Evolutionary conservation across 345 rosid species (phyloP).

Genomic region (Eucalyptus curtisii): DNA sequence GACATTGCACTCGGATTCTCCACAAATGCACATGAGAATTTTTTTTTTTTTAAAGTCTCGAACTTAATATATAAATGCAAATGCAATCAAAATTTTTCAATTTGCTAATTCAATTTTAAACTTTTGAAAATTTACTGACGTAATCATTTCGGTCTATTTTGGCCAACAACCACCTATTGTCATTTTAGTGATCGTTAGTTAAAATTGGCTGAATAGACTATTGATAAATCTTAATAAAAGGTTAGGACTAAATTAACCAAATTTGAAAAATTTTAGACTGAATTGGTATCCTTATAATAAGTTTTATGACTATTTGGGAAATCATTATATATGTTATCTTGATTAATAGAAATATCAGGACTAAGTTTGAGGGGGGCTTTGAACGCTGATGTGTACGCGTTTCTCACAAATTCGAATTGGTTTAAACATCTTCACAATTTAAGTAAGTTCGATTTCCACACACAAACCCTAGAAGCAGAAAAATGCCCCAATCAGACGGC

Average conservation of each 20-base stretch:
- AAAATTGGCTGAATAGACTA: neutral
- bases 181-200: rapidly evolving
- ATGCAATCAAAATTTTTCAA: too few relatives aligned
- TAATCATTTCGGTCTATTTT: neutral
- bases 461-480: neutral
- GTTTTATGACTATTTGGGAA: neutral
- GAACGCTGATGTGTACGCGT: neutral
- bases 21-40: neutral
- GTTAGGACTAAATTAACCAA: rapidly evolving
- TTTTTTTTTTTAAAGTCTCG: neutral
- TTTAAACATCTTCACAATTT: neutral
- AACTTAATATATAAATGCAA: too few relatives aligned
- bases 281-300: neutral
- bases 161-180: rapidly evolving
- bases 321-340: neutral
- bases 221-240: neutral
- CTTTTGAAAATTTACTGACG: too few relatives aligned
- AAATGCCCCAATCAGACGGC: neutral
- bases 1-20: neutral
- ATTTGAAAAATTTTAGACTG: neutral
- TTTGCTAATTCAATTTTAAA: too few relatives aligned
- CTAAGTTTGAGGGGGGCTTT: neutral
- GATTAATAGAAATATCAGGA: neutral
- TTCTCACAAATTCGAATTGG: neutral
- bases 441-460: neutral